Evolutionary conservation across 2,329 filamentous ascomycete genomes (phyloP), one percentile per base, ranked within the genome.

Genomic region (Arthrobotrys megalospora): DNA sequence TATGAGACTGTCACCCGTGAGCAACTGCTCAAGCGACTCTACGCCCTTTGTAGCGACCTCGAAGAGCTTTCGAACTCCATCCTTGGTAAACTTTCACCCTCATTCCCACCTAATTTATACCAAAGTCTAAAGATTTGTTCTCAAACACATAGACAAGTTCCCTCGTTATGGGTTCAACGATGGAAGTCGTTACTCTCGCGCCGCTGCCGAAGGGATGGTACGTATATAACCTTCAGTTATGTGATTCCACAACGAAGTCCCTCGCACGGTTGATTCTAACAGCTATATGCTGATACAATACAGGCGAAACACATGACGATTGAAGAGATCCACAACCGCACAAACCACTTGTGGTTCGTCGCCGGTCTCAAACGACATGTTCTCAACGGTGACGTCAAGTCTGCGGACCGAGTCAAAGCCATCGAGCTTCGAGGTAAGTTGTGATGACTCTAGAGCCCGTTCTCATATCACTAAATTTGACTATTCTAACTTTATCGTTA

Each of bases 341-440:
- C 62, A 12, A 64, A 62, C 28, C 67, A 78, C 28, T 19, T 78
- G 7, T 78, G 75, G 75, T 64, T 38, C 53, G n/a, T 78, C 34
- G 52, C 45, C 3, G 62, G 63, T 8, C 52, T 72, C n/a, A 78
- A 78, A 16, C 62, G 65, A 14, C 7, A 71, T 8, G 66, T 41
- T 36, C 45, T 77, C 19, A 50, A 50, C 14, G 73, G 73, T 21
- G 34, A 77, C 43, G 32, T 24, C 6, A 28, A 67, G 6, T 50
- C 75, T 8, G 6, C 52, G 0, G 7, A 16, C 3, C 34, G 19
- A 1, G 6, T 67, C 4, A 50, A 55, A 16, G 32, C 65, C 6
- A 55, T 71, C 14, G 75, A 78, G 36, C 28, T 36, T 3, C 48
- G 32, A n/a, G 34, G 75, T 78, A 24, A 63, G 71, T 64, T n/a